Conservation (phyloP, 768 basidiomycete species). For the Rhodotorula sphaerocarpa region DNA sequence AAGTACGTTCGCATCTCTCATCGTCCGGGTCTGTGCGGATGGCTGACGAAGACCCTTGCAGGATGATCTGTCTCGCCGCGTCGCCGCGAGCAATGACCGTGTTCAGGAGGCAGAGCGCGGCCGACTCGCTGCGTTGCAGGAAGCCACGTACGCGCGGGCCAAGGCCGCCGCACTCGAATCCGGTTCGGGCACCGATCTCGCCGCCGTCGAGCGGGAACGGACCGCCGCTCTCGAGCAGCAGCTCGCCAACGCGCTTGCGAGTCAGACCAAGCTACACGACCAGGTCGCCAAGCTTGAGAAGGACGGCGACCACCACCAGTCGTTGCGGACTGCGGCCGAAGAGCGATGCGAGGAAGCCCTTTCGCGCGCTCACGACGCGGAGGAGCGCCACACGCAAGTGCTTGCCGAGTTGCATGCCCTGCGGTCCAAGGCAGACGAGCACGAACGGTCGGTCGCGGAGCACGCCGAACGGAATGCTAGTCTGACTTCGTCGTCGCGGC, state of each 20-base stretch:
- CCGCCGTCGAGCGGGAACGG: slow-evolving; percentile 70
- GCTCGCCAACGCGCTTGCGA: slow-evolving; percentile 55
- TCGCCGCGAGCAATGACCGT: slow-evolving; percentile 59
- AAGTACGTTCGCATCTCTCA: slow-evolving; percentile 52
- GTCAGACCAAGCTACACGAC: slow-evolving; percentile 60
- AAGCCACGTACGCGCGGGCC: slow-evolving; percentile 90
- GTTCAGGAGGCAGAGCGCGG: slow-evolving; percentile 70
- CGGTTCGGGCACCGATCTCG: slow-evolving; percentile 56
- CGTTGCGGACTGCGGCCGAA: slow-evolving; percentile 66
- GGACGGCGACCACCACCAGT: slow-evolving; percentile 57
- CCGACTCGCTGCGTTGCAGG: slow-evolving; percentile 71
- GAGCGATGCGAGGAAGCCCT: slow-evolving; percentile 63
- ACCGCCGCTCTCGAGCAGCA: slow-evolving; percentile 64
- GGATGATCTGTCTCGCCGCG: slow-evolving; percentile 53
- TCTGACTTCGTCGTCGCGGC: slow-evolving; percentile 62
- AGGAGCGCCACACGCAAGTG: slow-evolving; percentile 58
- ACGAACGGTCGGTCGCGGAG: slow-evolving; percentile 64
- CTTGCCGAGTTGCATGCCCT: slow-evolving; percentile 62
- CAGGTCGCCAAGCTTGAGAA: slow-evolving; percentile 58
- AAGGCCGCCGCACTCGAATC: slow-evolving; percentile 82
- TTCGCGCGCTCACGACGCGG: slow-evolving; percentile 64
- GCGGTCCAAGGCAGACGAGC: slow-evolving; percentile 54
- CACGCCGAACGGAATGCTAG: slow-evolving; percentile 65
- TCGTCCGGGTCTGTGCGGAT: neutral
- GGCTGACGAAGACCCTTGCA: slow-evolving; percentile 40